phyloP scores from a whole-genome alignment of 805 yeast genomes.

The Saccharomyces paradoxus region DNA sequence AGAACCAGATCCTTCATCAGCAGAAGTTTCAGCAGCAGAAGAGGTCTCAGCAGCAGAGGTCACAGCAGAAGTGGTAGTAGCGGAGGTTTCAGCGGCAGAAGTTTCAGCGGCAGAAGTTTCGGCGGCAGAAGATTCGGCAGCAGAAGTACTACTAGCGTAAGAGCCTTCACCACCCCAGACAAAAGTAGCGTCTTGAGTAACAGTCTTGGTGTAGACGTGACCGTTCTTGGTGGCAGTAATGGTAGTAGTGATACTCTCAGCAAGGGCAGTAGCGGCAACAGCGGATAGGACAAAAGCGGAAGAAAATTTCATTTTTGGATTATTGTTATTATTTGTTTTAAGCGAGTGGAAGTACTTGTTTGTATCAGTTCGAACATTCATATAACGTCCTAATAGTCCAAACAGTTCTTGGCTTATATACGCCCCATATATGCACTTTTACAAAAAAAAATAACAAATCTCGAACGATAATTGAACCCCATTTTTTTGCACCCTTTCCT shows the following conservation, averaged over 20 bases:
- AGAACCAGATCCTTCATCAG: neutral
- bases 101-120: neutral
- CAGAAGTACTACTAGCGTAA: neutral
- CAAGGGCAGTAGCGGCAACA: slow-evolving; percentile 1
- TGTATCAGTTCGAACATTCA: neutral
- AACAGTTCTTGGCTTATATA: neutral
- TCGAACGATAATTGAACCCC: neutral
- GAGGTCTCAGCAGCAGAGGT: neutral
- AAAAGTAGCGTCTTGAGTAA: slow-evolving; percentile 5
- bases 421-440: neutral
- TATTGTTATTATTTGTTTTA: neutral
- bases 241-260: slow-evolving; percentile 2
- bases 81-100: neutral
- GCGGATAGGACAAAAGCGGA: slow-evolving; percentile 1
- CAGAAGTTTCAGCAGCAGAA: slow-evolving; percentile 1
- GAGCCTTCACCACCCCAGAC: slow-evolving; percentile 3
- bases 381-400: neutral
- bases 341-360: neutral
- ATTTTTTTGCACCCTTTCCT: neutral
- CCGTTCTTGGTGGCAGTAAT: slow-evolving; percentile 8
- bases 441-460: neutral
- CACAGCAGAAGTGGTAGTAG: neutral
- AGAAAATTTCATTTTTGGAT: slow-evolving; percentile 1
- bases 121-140: neutral
- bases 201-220: slow-evolving; percentile 8